A percentile compares a stretch with the other conserved stretches of the same genome.
Evolutionary conservation across 2,329 filamentous ascomycete genomes (phyloP).

Genomic region (Dactylonectria estremocensis): DNA sequence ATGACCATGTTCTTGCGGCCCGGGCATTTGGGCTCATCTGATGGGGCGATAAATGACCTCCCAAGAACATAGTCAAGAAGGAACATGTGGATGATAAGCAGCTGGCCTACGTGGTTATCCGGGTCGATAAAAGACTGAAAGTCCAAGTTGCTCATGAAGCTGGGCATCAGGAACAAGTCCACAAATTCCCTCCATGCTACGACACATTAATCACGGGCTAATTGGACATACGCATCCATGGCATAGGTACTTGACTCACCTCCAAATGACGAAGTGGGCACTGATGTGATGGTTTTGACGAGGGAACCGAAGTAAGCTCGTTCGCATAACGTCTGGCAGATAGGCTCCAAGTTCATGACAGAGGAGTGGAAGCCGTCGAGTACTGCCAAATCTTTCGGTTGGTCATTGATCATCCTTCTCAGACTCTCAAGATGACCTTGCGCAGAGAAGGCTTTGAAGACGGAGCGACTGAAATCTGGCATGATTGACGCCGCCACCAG

Average conservation of each 20-base stretch:
- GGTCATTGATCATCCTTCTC: slow-evolving; percentile 37
- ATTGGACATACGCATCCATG: neutral
- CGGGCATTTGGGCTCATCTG: slow-evolving; percentile 38
- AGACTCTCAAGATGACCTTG: slow-evolving; percentile 48
- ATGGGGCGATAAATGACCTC: slow-evolving; percentile 39
- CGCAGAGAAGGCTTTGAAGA: slow-evolving; percentile 42
- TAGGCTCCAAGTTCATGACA: slow-evolving; percentile 33
- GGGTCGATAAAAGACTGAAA: slow-evolving; percentile 51
- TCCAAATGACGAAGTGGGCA: slow-evolving; percentile 35
- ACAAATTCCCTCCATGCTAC: slow-evolving; percentile 45
- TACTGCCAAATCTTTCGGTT: slow-evolving; percentile 38
- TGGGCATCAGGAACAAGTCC: slow-evolving; percentile 39
- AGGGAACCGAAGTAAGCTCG: slow-evolving; percentile 36
- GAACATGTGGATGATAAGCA: slow-evolving; percentile 56
- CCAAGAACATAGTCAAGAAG: slow-evolving; percentile 51
- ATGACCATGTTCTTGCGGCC: slow-evolving; percentile 47
- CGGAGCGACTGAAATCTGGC: slow-evolving; percentile 37
- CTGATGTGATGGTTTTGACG: slow-evolving; percentile 28
- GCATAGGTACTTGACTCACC: slow-evolving; percentile 33
- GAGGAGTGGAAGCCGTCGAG: slow-evolving; percentile 41
- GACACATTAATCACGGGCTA: neutral
- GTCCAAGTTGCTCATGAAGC: slow-evolving; percentile 45
- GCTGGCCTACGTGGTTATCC: slow-evolving; percentile 50
- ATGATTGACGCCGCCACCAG: slow-evolving; percentile 44
- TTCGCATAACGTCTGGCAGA: slow-evolving; percentile 38